Evolutionary conservation across 2,329 filamentous ascomycete genomes (phyloP).

Genomic region (Bimuria novae-zelandiae): DNA sequence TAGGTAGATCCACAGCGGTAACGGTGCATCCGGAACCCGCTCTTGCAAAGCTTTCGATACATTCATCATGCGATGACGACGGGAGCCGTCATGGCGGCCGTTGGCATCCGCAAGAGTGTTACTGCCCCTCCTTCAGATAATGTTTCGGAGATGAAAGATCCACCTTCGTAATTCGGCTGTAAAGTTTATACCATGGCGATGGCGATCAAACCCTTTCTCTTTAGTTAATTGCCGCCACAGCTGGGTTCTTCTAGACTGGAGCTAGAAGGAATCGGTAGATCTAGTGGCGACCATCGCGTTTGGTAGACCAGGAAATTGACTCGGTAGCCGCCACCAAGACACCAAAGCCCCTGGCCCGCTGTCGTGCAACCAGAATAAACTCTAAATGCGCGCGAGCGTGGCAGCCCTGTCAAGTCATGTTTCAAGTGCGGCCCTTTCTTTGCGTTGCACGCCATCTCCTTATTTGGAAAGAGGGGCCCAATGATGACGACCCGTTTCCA

Average conservation of each 20-base stretch:
- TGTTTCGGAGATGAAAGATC: conserved; percentile 6
- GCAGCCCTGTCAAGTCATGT: conserved; percentile 6
- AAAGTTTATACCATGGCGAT: neutral
- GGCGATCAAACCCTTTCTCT: conserved; percentile 4
- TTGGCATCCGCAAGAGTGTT: neutral
- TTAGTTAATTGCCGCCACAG: neutral
- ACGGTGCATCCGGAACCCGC: neutral
- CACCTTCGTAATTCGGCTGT: neutral
- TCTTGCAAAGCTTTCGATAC: neutral
- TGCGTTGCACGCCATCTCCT: no score
- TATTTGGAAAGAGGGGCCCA: no score
- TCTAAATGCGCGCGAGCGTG: conserved; percentile 6
- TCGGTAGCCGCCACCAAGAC: conserved; percentile 1
- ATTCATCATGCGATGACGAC: no score
- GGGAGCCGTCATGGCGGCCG: neutral
- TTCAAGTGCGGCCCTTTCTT: conserved; percentile 1
- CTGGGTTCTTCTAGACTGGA: conserved; percentile 3
- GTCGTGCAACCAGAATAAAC: conserved; percentile 6
- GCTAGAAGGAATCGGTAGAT: conserved; percentile 6
- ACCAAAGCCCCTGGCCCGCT: conserved; percentile 1
- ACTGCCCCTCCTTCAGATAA: neutral
- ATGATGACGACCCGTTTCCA: no score
- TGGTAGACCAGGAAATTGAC: neutral
- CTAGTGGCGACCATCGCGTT: neutral
- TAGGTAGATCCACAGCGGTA: neutral